A percentile compares a stretch with the other conserved stretches of the same genome.
Evolutionary conservation across 345 rosid species (phyloP).

Genomic region (Rhizophora mangle): DNA sequence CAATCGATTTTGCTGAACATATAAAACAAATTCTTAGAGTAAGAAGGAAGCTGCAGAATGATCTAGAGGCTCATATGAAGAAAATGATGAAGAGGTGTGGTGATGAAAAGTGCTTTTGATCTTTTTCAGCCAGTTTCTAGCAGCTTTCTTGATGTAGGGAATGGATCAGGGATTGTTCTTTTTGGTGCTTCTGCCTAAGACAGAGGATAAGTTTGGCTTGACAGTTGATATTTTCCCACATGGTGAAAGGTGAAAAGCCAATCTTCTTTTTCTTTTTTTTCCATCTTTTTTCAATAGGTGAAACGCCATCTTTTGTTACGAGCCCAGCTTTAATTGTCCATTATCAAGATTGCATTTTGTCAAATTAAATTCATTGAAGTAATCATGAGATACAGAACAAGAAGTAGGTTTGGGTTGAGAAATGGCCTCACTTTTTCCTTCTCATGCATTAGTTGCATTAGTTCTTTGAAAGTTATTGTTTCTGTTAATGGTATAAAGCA

Average conservation of each 20-base stretch:
- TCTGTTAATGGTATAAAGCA: background rate
- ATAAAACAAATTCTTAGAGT: slow-evolving; percentile 60
- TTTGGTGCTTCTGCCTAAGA: slow-evolving; percentile 41
- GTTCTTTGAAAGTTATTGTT: slow-evolving; percentile 3
- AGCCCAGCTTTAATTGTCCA: background rate
- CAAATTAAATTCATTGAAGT: no score
- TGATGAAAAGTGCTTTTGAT: slow-evolving; percentile 36
- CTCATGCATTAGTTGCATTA: slow-evolving; percentile 16
- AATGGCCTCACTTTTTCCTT: slow-evolving; percentile 38
- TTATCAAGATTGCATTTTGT: no score
- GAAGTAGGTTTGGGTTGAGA: slow-evolving; percentile 24
- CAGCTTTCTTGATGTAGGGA: slow-evolving; percentile 61
- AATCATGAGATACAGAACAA: slow-evolving; percentile 3
- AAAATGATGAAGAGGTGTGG: slow-evolving; percentile 67
- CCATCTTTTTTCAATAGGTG: no score
- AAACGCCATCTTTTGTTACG: background rate
- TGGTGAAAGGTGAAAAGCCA: background rate
- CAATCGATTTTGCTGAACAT: slow-evolving; percentile 56
- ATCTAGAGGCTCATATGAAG: slow-evolving; percentile 59
- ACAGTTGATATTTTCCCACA: background rate
- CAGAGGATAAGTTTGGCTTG: background rate
- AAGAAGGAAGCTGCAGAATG: slow-evolving; percentile 68
- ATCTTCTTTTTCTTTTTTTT: background rate
- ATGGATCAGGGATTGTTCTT: slow-evolving; percentile 47
- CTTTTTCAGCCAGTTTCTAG: slow-evolving; percentile 57